These are phyloP conservation scores for Leccinum griseonigrum DNA, from an alignment of 1,284 basidiomycete genomes.

Conservation along the genomic window DNA sequence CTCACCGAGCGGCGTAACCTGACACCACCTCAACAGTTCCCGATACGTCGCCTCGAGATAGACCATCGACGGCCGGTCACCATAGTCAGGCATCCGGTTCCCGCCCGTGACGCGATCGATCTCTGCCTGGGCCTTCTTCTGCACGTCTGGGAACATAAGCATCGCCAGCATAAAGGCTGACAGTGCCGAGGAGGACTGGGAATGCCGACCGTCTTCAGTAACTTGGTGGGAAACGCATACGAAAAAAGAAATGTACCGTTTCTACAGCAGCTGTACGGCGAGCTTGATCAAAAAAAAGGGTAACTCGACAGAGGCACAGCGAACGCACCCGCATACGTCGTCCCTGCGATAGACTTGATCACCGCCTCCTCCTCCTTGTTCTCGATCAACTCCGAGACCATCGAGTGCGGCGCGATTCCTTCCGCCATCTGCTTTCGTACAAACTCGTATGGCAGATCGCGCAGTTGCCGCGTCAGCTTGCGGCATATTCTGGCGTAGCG, in stretches of 20 bases:
- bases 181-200: slow-evolving; percentile 14
- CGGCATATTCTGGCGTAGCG: slow-evolving; percentile 19
- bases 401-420: slow-evolving; percentile 15
- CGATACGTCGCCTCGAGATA: slow-evolving; percentile 22
- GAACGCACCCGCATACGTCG: slow-evolving; percentile 13
- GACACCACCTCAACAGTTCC: slow-evolving; percentile 18
- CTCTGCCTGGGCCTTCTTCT: slow-evolving; percentile 23
- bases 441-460: slow-evolving; percentile 26
- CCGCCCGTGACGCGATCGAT: slow-evolving; percentile 10
- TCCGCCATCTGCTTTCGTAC: slow-evolving; percentile 22
- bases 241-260: slow-evolving; percentile 6
- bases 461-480: slow-evolving; percentile 20
- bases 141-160: slow-evolving; percentile 24
- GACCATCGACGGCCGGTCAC: slow-evolving; percentile 16
- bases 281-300: too few relatives aligned
- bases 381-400: slow-evolving; percentile 25
- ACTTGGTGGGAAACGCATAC: too few relatives aligned
- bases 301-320: neutral
- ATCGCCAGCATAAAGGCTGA: slow-evolving; percentile 26
- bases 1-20: slow-evolving; percentile 19
- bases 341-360: slow-evolving; percentile 27
- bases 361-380: slow-evolving; percentile 21
- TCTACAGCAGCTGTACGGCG: slow-evolving; percentile 12
- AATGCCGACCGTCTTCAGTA: slow-evolving; percentile 8
- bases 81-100: slow-evolving; percentile 12